Conservation (phyloP, 345 rosid genomes). For the Acer yangbiense region DNA sequence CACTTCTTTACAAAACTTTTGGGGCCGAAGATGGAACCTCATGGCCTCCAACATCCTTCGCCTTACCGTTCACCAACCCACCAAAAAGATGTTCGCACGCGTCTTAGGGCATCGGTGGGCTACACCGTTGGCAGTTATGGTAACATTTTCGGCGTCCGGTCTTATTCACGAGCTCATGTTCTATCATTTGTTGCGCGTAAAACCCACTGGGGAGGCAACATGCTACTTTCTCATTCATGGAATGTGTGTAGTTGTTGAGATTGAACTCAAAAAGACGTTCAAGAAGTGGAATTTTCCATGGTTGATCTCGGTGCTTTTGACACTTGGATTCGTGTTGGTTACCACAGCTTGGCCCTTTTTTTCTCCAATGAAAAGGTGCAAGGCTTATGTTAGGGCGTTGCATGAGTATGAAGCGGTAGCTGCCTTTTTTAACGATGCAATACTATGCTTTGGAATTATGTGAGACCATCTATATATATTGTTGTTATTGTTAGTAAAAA, state of each 20-base stretch:
- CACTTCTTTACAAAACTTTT: slow-evolving; percentile 72
- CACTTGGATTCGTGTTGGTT: slow-evolving; percentile 39
- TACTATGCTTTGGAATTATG: too few relatives aligned
- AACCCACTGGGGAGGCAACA: slow-evolving; percentile 50
- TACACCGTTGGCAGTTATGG: slow-evolving; percentile 34
- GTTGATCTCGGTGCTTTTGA: slow-evolving; percentile 29
- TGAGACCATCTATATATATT: not conserved
- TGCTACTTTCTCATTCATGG: slow-evolving; percentile 63
- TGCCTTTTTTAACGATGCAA: not conserved
- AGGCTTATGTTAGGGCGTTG: slow-evolving; percentile 34
- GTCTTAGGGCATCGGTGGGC: slow-evolving; percentile 44
- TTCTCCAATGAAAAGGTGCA: slow-evolving; percentile 30
- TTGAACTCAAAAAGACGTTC: slow-evolving; percentile 39
- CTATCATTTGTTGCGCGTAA: slow-evolving; percentile 46
- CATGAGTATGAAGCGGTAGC: slow-evolving; percentile 40
- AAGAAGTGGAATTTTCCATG: slow-evolving; percentile 25
- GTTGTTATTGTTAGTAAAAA: too few relatives aligned
- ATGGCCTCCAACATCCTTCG: slow-evolving; percentile 54
- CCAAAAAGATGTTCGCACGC: slow-evolving; percentile 7
- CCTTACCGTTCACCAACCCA: slow-evolving; percentile 60
- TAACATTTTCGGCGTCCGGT: slow-evolving; percentile 51
- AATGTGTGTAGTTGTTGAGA: slow-evolving; percentile 33
- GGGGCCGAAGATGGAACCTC: slow-evolving; percentile 79
- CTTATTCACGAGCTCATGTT: slow-evolving; percentile 68
- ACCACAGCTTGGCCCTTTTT: slow-evolving; percentile 46